Evolutionary conservation across 2,329 filamentous ascomycete species (phyloP).

Genomic region (Monosporascus sp.): DNA sequence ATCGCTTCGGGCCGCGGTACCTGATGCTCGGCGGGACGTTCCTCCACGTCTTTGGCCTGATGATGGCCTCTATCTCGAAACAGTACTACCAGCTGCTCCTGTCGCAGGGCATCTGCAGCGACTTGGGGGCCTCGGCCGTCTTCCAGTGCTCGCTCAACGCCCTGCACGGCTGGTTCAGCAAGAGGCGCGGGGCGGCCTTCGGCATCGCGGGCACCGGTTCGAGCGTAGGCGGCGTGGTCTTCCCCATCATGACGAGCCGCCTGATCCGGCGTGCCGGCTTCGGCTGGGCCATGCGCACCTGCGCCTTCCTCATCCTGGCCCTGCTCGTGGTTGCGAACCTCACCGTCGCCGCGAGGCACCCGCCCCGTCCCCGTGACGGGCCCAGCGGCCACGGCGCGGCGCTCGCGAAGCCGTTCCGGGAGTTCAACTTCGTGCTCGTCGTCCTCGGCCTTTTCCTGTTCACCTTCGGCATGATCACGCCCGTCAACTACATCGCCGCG

Average conservation of each 20-base stretch:
- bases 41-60: slow-evolving; percentile 11
- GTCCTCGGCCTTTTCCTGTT: slow-evolving; percentile 28
- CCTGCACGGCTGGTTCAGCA: slow-evolving; percentile 12
- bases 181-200: slow-evolving; percentile 6
- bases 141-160: slow-evolving; percentile 7
- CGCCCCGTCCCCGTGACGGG: slow-evolving; percentile 17
- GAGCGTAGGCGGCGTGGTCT: slow-evolving; percentile 13
- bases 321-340: slow-evolving; percentile 24
- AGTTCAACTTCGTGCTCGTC: slow-evolving; percentile 27
- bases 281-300: slow-evolving; percentile 23
- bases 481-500: slow-evolving; percentile 30
- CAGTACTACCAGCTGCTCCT: slow-evolving; percentile 14
- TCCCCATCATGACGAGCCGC: slow-evolving; percentile 9
- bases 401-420: slow-evolving; percentile 16
- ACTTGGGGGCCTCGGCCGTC: slow-evolving; percentile 8
- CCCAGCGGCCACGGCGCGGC: neutral
- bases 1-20: neutral
- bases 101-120: slow-evolving; percentile 8
- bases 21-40: neutral
- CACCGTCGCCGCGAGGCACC: slow-evolving; percentile 24
- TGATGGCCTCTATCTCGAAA: slow-evolving; percentile 10
- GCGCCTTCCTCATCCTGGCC: slow-evolving; percentile 20
- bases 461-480: slow-evolving; percentile 30
- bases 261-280: slow-evolving; percentile 20
- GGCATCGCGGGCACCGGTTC: slow-evolving; percentile 8